Base-by-base conservation (phyloP, 192 early-diverging fungal genomes). In the Martensiomyces pterosporus region DNA sequence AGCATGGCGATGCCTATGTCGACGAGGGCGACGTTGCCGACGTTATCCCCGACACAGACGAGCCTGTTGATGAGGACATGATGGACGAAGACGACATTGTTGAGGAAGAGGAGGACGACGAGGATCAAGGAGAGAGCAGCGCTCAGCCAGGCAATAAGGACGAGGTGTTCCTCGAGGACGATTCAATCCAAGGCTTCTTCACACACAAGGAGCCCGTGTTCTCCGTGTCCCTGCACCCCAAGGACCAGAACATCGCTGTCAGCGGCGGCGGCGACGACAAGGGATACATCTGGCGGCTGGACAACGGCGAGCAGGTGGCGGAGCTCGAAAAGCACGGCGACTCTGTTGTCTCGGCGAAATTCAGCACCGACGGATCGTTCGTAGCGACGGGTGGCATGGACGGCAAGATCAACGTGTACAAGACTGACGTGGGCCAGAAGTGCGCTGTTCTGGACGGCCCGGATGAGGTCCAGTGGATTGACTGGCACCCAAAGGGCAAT, bases 331-430 rank as follows among this genome's bases (percentile, higher is more conserved):
- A 85, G 24, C 93, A 97, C 66, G 79, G 75, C 3, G 97, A 99
- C 67, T 93, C 93, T 1, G 87, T 96, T 9, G 79, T 83, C 23
- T 66, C 87, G 8, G 86, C 87, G 0, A 81, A 76, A 16, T 99
- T 96, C 67, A 92, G 82, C 64, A 60, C 55, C 24, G 87, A 90
- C 57, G 97, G 97, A 18, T 63, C 80, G 41, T 87, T 84, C 60
- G 82, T 90, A 40, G 94, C 94, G 4, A 80, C 86, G 2, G 97
- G 87, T 36, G 92, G 89, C n/a, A 92, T 99, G 94, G 94, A 97
- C 55, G 97, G 97, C 35, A 83, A 87, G 48, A 77, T 97, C 53
- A 69, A 82, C 26, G 73, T 91, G 13, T 69, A 69, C 43, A 52
- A 38, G 13, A 44, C 15, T 16, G 27, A 13, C 32, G 43, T 27